Evolutionary conservation across 257 asterid genomes (phyloP), one percentile per base, ranked within the genome.

Genomic region (Sherardia arvensis): DNA sequence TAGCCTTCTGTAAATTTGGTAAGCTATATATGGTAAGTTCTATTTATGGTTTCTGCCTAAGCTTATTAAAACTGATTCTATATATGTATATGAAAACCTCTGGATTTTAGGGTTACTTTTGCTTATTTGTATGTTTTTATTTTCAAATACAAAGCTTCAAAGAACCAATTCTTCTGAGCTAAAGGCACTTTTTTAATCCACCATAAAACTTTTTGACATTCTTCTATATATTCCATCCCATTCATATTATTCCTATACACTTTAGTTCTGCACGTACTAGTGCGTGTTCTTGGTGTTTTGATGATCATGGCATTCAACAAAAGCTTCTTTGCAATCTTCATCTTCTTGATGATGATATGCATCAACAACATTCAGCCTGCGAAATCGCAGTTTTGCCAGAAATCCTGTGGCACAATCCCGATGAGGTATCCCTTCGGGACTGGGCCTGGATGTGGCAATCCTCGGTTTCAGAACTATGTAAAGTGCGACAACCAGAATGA

Each of bases 361-460:
- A 11, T 15, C n/a, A 17, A 14, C 17, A 59, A 14, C 17, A 59
- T 83, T 43, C 88, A 83, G 40, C 20, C 36, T 34, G 65, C 69
- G 34, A 66, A 59, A 61, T 73, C 83, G 25, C 96, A 85, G 72
- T 40, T 86, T 62, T 90, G 96, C 70, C 84, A 77, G 38, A 91
- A 63, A 23, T 56, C 78, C 56, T 91, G 97, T 28, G 95, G 95
- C 29, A 66, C 61, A 3, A 69, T 81, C 79, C 84, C 77, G 26
- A 74, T 87, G 70, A 85, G 76, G 72, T 86, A 88, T 33, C 96
- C 95, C 9, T 88, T 83, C 32, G 94, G 96, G 58, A 77, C 86
- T 0, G 95, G 84, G n/a, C 75, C 82, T 4, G 96, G 95, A 20
- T 91, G 96, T 60, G 96, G 98, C 12, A 84, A 83, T 65, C 90